Evolutionary conservation across 1,139 yeast genomes (phyloP).

Genomic region (Yamadazyma diospyri): DNA sequence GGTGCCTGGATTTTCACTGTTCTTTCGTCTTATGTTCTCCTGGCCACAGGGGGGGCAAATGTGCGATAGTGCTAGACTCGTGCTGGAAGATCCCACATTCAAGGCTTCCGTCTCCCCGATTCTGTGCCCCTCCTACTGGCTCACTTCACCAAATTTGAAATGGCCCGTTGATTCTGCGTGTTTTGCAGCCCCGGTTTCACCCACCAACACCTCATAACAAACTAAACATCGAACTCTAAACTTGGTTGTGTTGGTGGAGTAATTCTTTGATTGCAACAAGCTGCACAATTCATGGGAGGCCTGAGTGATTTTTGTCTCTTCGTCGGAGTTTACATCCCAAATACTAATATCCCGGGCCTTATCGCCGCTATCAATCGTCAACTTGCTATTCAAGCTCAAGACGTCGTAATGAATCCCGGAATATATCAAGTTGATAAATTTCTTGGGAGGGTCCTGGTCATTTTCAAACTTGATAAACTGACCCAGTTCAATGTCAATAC

Average conservation of each 20-base stretch:
- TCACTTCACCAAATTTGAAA: conserved; percentile 55
- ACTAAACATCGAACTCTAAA: conserved; percentile 57
- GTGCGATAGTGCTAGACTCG: too few relatives aligned
- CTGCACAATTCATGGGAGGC: conserved; percentile 41
- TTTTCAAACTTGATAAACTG: conserved; percentile 52
- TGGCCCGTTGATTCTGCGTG: conserved; percentile 71
- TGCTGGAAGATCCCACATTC: too few relatives aligned
- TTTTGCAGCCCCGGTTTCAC: conserved; percentile 64
- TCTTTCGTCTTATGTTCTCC: too few relatives aligned
- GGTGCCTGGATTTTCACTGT: too few relatives aligned
- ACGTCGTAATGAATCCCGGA: conserved; percentile 79
- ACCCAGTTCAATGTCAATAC: conserved; percentile 67
- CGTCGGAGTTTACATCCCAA: conserved; percentile 25
- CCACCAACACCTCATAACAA: conserved; percentile 53
- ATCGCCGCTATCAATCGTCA: conserved; percentile 19
- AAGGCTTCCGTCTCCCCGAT: too few relatives aligned
- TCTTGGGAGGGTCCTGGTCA: conserved; percentile 28
- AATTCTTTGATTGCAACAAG: conserved; percentile 49
- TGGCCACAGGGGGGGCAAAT: too few relatives aligned
- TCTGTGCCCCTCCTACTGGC: not conserved
- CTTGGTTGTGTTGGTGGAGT: conserved; percentile 64
- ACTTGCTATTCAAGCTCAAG: conserved; percentile 37
- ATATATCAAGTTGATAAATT: conserved; percentile 55
- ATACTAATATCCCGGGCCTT: conserved; percentile 35
- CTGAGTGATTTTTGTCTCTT: conserved; percentile 27